These are phyloP conservation scores for Phyllosticta citribraziliensis DNA, from an alignment of 2,329 filamentous ascomycete species.

Conservation along the genomic window DNA sequence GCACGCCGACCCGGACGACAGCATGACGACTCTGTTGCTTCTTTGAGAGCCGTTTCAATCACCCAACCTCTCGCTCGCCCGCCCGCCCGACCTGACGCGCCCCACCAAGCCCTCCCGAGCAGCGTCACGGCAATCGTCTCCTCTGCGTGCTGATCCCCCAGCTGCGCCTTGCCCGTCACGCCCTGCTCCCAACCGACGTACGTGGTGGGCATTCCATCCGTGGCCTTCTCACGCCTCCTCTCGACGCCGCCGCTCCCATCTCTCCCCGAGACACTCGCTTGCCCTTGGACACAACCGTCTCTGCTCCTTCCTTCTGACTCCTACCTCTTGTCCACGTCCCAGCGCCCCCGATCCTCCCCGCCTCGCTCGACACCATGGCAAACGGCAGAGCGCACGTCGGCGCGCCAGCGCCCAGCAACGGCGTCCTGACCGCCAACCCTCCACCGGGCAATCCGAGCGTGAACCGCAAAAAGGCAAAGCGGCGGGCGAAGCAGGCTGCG, in stretches of 20 bases:
- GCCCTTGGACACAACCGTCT: background rate
- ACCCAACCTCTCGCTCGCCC: background rate
- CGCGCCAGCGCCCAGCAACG: constrained; percentile 28
- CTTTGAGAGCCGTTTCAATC: background rate
- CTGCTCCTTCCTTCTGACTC: background rate
- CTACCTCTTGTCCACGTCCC: background rate
- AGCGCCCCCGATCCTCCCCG: constrained; percentile 1
- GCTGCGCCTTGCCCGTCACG: background rate
- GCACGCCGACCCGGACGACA: background rate
- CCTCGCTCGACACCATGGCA: constrained; percentile 20
- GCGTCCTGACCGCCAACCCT: constrained; percentile 26
- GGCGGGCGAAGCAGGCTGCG: constrained; percentile 72
- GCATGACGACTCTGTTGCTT: background rate
- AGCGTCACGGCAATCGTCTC: background rate
- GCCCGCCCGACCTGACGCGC: background rate
- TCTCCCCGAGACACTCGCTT: background rate
- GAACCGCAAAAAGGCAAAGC: constrained; percentile 93
- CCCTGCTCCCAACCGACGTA: background rate
- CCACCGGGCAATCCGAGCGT: constrained; percentile 41
- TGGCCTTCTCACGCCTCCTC: background rate
- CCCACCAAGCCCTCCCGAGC: background rate
- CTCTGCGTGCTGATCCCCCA: background rate
- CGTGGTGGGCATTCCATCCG: background rate
- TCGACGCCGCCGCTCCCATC: background rate
- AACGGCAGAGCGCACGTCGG: constrained; percentile 21